phyloP scores from a whole-genome alignment of 2,329 filamentous ascomycete genomes.

The Alternaria postmessia region DNA sequence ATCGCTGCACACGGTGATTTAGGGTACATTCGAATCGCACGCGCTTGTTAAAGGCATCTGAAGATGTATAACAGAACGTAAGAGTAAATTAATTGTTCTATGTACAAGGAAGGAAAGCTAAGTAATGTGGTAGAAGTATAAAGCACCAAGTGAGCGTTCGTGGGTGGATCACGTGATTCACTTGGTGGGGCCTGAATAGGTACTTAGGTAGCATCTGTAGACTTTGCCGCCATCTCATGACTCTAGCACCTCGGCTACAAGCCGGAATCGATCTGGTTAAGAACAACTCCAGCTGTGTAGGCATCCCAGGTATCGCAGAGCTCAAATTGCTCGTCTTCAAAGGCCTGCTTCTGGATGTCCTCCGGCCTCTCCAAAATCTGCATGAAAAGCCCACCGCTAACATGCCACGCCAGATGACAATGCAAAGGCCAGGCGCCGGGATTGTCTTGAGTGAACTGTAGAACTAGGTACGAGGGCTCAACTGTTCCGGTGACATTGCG shows the following conservation, averaged over 20 bases:
- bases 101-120: background rate
- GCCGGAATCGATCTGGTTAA: conserved; percentile 47
- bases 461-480: conserved; percentile 49
- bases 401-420: conserved; percentile 48
- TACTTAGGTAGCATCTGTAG: background rate
- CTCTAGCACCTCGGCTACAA: conserved; percentile 16
- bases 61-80: background rate
- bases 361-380: conserved; percentile 37
- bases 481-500: conserved; percentile 27
- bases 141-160: background rate
- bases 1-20: background rate
- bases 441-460: conserved; percentile 50
- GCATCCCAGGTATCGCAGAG: conserved; percentile 43
- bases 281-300: conserved; percentile 32
- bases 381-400: conserved; percentile 42
- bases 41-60: background rate
- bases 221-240: background rate
- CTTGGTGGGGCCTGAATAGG: too few species aligned
- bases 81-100: background rate
- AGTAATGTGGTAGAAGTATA: background rate
- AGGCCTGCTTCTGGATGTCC: conserved; percentile 31
- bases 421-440: conserved; percentile 49
- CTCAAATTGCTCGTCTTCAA: conserved; percentile 30
- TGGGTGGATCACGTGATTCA: background rate
- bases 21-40: too few species aligned